Evolutionary conservation across 495 filamentous ascomycete genomes (phyloP).

Genomic region (Neurospora sp.): DNA sequence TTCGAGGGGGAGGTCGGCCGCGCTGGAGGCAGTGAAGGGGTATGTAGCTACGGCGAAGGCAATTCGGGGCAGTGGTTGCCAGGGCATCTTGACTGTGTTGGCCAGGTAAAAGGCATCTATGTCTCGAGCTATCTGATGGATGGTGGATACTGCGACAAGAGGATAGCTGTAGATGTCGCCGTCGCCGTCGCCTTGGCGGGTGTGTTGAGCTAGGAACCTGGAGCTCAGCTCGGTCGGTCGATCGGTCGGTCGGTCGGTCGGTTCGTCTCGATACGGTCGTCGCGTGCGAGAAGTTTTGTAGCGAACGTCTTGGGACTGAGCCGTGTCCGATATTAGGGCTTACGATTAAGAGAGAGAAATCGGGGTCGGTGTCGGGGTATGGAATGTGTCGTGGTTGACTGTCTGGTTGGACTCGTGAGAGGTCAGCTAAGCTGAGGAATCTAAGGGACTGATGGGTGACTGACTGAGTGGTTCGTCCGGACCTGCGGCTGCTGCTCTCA

Average conservation of each 20-base stretch:
- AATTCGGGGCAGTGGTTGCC: slow-evolving; percentile 92
- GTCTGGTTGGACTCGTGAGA: not conserved
- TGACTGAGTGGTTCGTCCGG: not conserved
- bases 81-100: slow-evolving; percentile 59
- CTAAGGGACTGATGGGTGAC: not conserved
- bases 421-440: not conserved
- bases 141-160: not conserved
- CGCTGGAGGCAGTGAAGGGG: slow-evolving; percentile 76
- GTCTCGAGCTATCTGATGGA: not conserved
- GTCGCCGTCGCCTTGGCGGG: not conserved
- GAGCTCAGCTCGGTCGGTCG: not conserved
- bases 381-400: not conserved
- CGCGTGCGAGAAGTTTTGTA: not conserved
- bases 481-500: not conserved
- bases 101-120: slow-evolving; percentile 21
- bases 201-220: not conserved
- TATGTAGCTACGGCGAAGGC: slow-evolving; percentile 93
- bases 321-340: not conserved
- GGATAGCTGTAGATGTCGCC: not conserved
- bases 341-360: not conserved
- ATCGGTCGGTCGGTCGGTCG: not conserved
- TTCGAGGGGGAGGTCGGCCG: slow-evolving; percentile 91
- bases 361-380: not conserved
- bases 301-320: not conserved
- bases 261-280: not conserved